These are phyloP conservation scores for Candida nanaspora DNA, from an alignment of 805 yeast species.

Conservation along the genomic window DNA sequence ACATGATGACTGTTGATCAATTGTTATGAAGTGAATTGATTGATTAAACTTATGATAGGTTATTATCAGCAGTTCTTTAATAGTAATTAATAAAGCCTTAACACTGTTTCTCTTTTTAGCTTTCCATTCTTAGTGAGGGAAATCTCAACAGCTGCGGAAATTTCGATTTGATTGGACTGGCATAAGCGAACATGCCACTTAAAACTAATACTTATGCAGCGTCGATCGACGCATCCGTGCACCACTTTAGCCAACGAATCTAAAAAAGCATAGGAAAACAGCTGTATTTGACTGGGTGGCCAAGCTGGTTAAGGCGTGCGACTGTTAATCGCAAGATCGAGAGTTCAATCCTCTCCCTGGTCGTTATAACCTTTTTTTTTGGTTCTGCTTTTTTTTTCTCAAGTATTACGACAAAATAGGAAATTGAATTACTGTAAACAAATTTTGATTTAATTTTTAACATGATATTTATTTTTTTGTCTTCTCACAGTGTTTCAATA, in stretches of 20 bases:
- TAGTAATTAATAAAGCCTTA: no score
- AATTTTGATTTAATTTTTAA: no score
- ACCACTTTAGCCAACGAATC: not conserved
- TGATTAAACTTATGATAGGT: not conserved
- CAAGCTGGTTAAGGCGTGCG: slow-evolving; percentile 58
- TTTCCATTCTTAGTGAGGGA: no score
- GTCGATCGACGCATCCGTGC: not conserved
- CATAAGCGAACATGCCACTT: not conserved
- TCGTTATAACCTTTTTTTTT: not conserved
- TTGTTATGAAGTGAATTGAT: no score
- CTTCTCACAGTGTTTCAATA: no score
- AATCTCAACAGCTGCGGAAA: no score
- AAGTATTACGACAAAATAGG: not conserved
- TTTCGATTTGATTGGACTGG: not conserved
- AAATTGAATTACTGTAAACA: not conserved
- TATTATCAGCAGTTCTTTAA: not conserved
- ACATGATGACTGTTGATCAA: slow-evolving; percentile 36
- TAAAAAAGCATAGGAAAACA: not conserved
- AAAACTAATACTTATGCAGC: not conserved
- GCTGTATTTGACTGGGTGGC: slow-evolving; percentile 24
- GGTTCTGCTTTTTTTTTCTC: not conserved
- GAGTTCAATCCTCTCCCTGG: slow-evolving; percentile 44
- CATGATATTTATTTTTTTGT: no score
- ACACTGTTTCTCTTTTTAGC: no score
- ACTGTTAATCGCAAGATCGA: slow-evolving; percentile 60